Conservation (phyloP, 140 eudicot species). For the Anethum foeniculum region DNA sequence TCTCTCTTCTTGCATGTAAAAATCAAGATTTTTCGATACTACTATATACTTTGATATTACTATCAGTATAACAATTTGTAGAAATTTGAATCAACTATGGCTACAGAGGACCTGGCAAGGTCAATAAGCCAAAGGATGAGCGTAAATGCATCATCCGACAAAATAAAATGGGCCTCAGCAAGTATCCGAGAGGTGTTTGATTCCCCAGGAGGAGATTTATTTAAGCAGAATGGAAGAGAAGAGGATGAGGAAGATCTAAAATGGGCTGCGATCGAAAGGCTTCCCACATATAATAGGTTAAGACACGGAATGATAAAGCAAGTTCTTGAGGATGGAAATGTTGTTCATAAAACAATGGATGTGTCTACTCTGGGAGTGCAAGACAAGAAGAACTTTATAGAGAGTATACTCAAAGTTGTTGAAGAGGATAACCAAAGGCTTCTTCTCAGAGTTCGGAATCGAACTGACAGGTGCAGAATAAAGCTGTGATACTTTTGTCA, state of each 20-base stretch:
- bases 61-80: not conserved
- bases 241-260: conserved; percentile 16
- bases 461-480: conserved; percentile 16
- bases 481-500: conserved; percentile 19
- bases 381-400: conserved; percentile 13
- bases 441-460: not conserved
- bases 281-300: conserved; percentile 11
- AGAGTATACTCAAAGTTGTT: conserved; percentile 20
- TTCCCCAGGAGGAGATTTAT: not conserved
- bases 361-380: not conserved
- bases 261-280: conserved; percentile 20
- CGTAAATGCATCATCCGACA: not conserved
- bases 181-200: not conserved
- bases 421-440: conserved; percentile 30
- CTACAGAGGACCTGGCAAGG: not conserved
- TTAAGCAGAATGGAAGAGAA: not conserved
- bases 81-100: not conserved
- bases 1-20: not conserved
- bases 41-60: not conserved
- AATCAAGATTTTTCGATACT: not conserved
- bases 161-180: not conserved
- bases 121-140: not conserved
- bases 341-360: not conserved
- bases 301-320: conserved; percentile 14
- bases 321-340: conserved; percentile 8